These are phyloP conservation scores for Penicillium goetzii DNA, from an alignment of 495 filamentous ascomycete species.

Conservation along the genomic window DNA sequence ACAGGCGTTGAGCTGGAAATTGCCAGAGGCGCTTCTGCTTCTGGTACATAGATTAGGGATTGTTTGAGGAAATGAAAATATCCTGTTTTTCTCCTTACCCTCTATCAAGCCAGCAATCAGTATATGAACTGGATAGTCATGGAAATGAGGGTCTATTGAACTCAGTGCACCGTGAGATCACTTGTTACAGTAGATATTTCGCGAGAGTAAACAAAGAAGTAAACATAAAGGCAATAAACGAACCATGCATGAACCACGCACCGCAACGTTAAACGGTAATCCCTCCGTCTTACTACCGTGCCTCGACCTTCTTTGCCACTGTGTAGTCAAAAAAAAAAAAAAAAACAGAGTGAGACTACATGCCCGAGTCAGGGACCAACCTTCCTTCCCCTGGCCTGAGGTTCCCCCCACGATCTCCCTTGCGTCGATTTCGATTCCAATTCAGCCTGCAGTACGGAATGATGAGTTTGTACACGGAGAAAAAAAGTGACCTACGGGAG, in stretches of 20 bases:
- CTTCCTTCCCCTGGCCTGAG: constrained; percentile 1
- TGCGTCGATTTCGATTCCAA: constrained; percentile 3
- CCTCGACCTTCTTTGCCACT: background rate
- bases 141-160: background rate
- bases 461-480: constrained; percentile 17
- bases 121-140: background rate
- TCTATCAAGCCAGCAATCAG: background rate
- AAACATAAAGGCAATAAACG: background rate
- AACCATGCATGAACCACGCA: constrained; percentile 6
- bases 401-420: background rate
- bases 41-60: background rate
- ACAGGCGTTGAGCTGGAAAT: background rate
- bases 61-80: background rate
- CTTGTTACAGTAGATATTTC: background rate
- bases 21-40: background rate
- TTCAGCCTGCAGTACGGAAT: constrained; percentile 12
- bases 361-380: background rate
- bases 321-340: too few species aligned
- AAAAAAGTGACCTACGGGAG: constrained; percentile 29
- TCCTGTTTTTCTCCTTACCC: background rate
- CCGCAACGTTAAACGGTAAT: background rate
- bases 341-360: background rate
- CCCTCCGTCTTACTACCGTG: background rate
- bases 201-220: background rate
- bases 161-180: background rate